Evolutionary conservation across 352 stramenopile species (phyloP), one percentile per base, ranked within the genome.

Genomic region (Globisporangium takayamanum): DNA sequence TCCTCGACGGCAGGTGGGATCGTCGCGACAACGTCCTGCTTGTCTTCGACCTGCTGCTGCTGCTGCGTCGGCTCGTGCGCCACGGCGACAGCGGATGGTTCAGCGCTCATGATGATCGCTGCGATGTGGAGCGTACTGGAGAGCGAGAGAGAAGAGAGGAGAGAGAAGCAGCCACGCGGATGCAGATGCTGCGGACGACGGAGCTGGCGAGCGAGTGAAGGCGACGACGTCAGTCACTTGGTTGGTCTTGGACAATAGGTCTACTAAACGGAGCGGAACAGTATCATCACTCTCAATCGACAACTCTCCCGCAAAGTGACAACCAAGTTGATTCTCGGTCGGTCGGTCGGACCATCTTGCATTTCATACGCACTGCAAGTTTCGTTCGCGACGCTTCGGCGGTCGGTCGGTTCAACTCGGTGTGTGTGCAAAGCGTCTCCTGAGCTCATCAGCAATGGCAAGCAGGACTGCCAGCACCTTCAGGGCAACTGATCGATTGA

Each of bases 1-100:
- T 85, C 75, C 20, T 69, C 58, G 50, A 82, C 64, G 39, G 62
- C 60, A 30, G 60, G 58, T 16, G 78, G 76, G 56, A 84, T 65
- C 41, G 72, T 65, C 46, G 58, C 57, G 50, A 57, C 50, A 30
- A 60, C 33, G 48, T 73, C 60, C 51, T 66, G 59, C 42, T 63
- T 63, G 33, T 70, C 66, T 37, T 80, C 71, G 52, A 64, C 48
- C 60, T 74, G 58, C 55, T 69, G 54, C 22, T 68, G 64, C 28
- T 67, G 58, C 55, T 72, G 66, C 25, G 58, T 18, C 48, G 72
- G 62, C 51, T 80, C 68, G 8, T 68, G 62, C 46, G 55, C 59
- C 26, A 36, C 53, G 46, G 56, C 26, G 22, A 10, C 44, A 26
- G 20, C 44, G n/a, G 44, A 49, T 25, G 53, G 42, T 46, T 81